Evolutionary conservation across 768 basidiomycete genomes (phyloP), one percentile per base, ranked within the genome.

Genomic region (Mrakia blollopis): DNA sequence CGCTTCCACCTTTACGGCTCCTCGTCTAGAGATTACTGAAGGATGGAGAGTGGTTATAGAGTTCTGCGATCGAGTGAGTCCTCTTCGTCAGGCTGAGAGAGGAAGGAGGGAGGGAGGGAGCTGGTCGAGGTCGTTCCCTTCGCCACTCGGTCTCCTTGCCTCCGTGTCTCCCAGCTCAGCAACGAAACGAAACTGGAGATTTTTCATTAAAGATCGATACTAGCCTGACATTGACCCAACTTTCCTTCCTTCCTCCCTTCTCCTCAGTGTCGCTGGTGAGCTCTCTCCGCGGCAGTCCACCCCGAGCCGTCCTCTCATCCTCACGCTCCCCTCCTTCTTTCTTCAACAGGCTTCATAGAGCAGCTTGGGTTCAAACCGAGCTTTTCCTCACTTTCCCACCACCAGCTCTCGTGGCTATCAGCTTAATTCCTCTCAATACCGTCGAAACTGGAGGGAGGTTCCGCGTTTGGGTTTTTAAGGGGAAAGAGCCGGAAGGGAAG

Each of bases 301-400:
- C n/a, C n/a, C n/a, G n/a, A n/a, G n/a, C n/a, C n/a, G n/a, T 28
- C 10, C 9, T 47, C 13, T 44, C 39, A n/a, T 32, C 7, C 23
- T 9, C n/a, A 13, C 7, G 28, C 50, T 71, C 6, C 16, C 25
- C 23, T 44, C 65, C 25, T 63, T 30, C 28, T 30, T 37, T 47
- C 7, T 76, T n/a, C 73, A 30, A 37, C 44, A 32, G 74, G 62
- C 52, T 76, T 35, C 78, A 75, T n/a, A 71, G 73, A 80, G 94
- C 95, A 44, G 89, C 89, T 16, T 98, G 95, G 95, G 87, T 90
- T n/a, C 91, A 92, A 78, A 97, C 94, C 0, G 95, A 97, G 80
- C 87, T 98, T 23, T 88, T 94, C 80, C 84, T 96, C 50, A 97
- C 95, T 0, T 98, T 98, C 83, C 91, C 93, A 16, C 88, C 92